These are phyloP conservation scores for Medicago lupulina DNA, from an alignment of 306 rosid species.

Conservation along the genomic window DNA sequence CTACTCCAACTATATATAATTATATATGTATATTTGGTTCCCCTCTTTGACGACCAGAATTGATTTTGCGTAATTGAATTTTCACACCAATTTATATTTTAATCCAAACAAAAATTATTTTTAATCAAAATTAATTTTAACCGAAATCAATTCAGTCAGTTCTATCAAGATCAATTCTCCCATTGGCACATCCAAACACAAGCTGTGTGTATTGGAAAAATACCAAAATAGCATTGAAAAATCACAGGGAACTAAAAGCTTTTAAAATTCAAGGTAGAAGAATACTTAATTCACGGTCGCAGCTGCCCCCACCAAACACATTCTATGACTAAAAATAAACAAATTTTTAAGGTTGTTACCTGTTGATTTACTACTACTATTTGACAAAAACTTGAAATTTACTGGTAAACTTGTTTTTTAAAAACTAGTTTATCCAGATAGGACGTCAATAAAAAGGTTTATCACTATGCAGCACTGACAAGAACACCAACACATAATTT, in stretches of 20 bases:
- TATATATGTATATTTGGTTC: too few species aligned
- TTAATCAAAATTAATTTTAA: too few species aligned
- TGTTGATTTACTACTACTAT: neutral
- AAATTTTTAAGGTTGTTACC: conserved; percentile 15
- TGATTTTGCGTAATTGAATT: too few species aligned
- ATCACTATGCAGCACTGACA: neutral
- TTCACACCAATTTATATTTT: too few species aligned
- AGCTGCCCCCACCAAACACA: neutral
- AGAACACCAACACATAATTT: neutral
- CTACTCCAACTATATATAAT: conserved; percentile 8
- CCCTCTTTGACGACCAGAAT: too few species aligned
- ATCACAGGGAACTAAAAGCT: neutral
- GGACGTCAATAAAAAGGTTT: neutral
- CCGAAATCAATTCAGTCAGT: too few species aligned
- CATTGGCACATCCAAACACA: too few species aligned
- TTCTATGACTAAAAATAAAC: neutral
- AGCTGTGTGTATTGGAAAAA: neutral
- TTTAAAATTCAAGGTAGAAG: neutral
- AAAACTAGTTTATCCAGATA: neutral
- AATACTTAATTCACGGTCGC: neutral
- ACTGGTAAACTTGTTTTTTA: neutral
- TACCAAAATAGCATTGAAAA: neutral
- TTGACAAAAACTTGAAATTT: neutral
- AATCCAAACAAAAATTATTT: too few species aligned
- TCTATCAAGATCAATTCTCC: too few species aligned